Evolutionary conservation across 179 eudicot species (phyloP).

Genomic region (Carnegiea gigantea): DNA sequence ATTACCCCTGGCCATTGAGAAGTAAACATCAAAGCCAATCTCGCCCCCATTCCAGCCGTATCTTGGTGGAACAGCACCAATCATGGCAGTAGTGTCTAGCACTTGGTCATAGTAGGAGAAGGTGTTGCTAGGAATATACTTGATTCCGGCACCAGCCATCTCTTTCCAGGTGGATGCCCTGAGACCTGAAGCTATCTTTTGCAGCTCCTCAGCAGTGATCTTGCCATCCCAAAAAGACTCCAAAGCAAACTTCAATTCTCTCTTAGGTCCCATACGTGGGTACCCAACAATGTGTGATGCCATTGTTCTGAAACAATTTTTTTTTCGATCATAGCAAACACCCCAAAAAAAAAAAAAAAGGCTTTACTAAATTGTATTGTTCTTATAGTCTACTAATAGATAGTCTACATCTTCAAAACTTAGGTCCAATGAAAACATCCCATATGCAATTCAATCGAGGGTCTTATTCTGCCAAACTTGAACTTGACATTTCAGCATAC

Average conservation of each 20-base stretch:
- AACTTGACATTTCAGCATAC: not conserved
- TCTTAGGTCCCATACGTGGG: constrained; percentile 83
- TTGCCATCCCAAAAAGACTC: constrained; percentile 84
- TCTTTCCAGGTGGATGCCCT: constrained; percentile 68
- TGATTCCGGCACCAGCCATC: constrained; percentile 69
- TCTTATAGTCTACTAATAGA: not conserved
- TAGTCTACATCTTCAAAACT: not conserved
- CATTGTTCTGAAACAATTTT: constrained; percentile 49
- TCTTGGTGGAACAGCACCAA: constrained; percentile 75
- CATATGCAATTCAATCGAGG: not conserved
- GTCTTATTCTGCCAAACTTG: not conserved
- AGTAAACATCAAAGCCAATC: constrained; percentile 67
- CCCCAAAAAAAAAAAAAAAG: too few species aligned
- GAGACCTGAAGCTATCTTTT: constrained; percentile 51
- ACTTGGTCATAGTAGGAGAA: constrained; percentile 76
- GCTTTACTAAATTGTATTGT: too few species aligned
- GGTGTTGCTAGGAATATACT: constrained; percentile 76
- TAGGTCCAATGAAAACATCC: not conserved
- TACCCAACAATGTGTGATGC: constrained; percentile 77
- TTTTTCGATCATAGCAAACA: not conserved
- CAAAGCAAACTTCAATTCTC: constrained; percentile 71
- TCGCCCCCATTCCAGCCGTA: constrained; percentile 76
- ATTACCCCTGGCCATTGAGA: constrained; percentile 85
- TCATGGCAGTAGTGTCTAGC: constrained; percentile 70
- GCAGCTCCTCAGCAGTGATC: constrained; percentile 59